phyloP scores from a whole-genome alignment of 352 stramenopile genomes.

The Pythium grandisporangium region DNA sequence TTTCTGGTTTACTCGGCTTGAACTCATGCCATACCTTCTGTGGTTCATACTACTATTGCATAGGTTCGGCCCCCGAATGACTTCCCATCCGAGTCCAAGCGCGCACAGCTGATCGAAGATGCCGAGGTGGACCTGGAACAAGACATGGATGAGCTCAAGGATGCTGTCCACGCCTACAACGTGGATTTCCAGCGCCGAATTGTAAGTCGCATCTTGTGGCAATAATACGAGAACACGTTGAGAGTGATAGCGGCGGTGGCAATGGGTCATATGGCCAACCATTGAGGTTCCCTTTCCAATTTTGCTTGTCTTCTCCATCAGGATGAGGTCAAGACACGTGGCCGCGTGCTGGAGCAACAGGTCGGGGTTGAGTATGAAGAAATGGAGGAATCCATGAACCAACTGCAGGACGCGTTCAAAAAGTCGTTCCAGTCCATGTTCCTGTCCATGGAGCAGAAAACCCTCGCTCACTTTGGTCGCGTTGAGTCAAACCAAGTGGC shows the following conservation, averaged over 20 bases:
- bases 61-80: slow-evolving; percentile 55
- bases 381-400: slow-evolving; percentile 50
- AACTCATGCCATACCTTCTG: too few relatives aligned
- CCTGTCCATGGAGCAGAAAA: slow-evolving; percentile 44
- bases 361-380: slow-evolving; percentile 40
- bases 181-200: slow-evolving; percentile 76
- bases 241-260: background rate
- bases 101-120: slow-evolving; percentile 57
- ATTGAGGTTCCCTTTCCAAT: too few relatives aligned
- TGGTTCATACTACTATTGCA: background rate
- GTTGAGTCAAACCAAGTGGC: slow-evolving; percentile 44
- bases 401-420: slow-evolving; percentile 29
- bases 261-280: background rate
- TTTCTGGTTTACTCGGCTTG: too few relatives aligned
- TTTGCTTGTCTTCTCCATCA: too few relatives aligned
- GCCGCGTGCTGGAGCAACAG: slow-evolving; percentile 34
- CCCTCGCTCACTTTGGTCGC: slow-evolving; percentile 42
- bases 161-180: slow-evolving; percentile 73
- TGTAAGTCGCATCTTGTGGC: slow-evolving; percentile 22
- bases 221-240: background rate
- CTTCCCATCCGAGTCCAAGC: slow-evolving; percentile 64
- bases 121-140: slow-evolving; percentile 63
- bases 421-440: slow-evolving; percentile 45
- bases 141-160: slow-evolving; percentile 80
- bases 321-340: slow-evolving; percentile 64